Percentiles rank a stretch among this genome's conserved stretches.
phyloP scores from a whole-genome alignment of 805 yeast species.

The Wickerhamomyces strasburgensis region DNA sequence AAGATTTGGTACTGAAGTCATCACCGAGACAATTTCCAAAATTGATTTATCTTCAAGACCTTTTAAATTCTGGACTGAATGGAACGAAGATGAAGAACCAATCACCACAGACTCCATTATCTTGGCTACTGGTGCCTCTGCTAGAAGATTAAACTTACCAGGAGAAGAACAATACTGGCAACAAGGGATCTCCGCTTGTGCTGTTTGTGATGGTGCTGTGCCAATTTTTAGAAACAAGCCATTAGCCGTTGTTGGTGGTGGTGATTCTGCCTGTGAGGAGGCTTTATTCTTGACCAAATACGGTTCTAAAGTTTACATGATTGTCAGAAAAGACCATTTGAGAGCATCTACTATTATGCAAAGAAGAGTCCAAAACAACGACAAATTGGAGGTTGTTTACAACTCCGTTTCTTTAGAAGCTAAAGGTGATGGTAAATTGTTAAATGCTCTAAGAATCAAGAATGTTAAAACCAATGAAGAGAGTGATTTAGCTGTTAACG shows the following conservation, averaged over 20 bases:
- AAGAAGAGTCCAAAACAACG: constrained; percentile 78
- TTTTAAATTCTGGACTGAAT: constrained; percentile 96
- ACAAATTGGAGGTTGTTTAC: constrained; percentile 87
- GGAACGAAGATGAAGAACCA: constrained; percentile 87
- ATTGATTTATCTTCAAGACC: constrained; percentile 86
- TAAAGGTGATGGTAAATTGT: constrained; percentile 86
- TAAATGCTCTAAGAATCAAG: constrained; percentile 58
- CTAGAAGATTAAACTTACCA: constrained; percentile 87
- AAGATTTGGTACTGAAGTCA: constrained; percentile 87
- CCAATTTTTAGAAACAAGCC: constrained; percentile 98
- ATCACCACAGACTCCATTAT: constrained; percentile 89
- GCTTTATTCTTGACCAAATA: constrained; percentile 95
- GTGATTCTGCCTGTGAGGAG: constrained; percentile 99
- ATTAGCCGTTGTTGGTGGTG: constrained; percentile 97
- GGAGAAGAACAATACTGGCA: constrained; percentile 99
- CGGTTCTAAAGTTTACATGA: constrained; percentile 90
- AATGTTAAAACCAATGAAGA: constrained; percentile 69
- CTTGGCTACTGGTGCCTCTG: constrained; percentile 97
- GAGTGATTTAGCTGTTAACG: constrained; percentile 71
- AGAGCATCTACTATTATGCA: constrained; percentile 98
- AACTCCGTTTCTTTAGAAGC: constrained; percentile 84
- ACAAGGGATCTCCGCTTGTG: constrained; percentile 98
- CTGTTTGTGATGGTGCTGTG: constrained; percentile 99
- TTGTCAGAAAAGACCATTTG: constrained; percentile 90
- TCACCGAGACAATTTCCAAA: constrained; percentile 93